phyloP scores from a whole-genome alignment of 2,329 filamentous ascomycete genomes.

The Tothia fuscella region DNA sequence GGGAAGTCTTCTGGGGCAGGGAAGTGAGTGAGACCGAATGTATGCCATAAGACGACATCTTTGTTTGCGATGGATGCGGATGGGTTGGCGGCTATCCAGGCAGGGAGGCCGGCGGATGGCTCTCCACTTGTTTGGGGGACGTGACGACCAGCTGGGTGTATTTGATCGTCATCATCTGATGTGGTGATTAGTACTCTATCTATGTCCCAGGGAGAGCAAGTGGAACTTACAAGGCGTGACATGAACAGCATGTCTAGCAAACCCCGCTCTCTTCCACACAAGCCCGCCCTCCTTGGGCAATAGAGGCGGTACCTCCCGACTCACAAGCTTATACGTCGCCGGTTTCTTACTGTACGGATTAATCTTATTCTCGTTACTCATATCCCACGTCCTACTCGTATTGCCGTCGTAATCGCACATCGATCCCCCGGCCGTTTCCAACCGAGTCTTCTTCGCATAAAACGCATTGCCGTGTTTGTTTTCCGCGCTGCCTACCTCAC shows the following conservation, averaged over 20 bases:
- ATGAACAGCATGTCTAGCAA: constrained; percentile 75
- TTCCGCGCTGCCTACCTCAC: constrained; percentile 64
- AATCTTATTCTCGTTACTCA: constrained; percentile 71
- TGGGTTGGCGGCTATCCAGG: constrained; percentile 63
- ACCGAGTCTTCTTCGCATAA: constrained; percentile 71
- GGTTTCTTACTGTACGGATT: constrained; percentile 81
- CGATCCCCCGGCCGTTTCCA: constrained; percentile 55
- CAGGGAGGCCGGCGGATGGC: constrained; percentile 57
- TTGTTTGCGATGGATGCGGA: constrained; percentile 61
- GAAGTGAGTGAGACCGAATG: constrained; percentile 84
- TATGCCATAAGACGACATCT: constrained; percentile 87
- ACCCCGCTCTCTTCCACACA: constrained; percentile 83
- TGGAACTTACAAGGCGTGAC: constrained; percentile 68
- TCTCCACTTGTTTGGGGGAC: constrained; percentile 80
- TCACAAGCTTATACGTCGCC: constrained; percentile 78
- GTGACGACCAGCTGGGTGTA: constrained; percentile 77
- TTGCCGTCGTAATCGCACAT: constrained; percentile 70
- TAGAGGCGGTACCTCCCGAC: constrained; percentile 65
- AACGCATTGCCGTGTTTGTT: constrained; percentile 90
- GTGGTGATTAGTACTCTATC: constrained; percentile 12
- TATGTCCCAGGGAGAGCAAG: constrained; percentile 9
- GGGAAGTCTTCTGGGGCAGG: constrained; percentile 84
- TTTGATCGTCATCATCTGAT: constrained; percentile 63
- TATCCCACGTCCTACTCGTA: constrained; percentile 80
- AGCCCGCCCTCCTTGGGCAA: constrained; percentile 70